These are phyloP conservation scores for Lepidium didymum DNA, from an alignment of 345 rosid genomes.

Conservation along the genomic window DNA sequence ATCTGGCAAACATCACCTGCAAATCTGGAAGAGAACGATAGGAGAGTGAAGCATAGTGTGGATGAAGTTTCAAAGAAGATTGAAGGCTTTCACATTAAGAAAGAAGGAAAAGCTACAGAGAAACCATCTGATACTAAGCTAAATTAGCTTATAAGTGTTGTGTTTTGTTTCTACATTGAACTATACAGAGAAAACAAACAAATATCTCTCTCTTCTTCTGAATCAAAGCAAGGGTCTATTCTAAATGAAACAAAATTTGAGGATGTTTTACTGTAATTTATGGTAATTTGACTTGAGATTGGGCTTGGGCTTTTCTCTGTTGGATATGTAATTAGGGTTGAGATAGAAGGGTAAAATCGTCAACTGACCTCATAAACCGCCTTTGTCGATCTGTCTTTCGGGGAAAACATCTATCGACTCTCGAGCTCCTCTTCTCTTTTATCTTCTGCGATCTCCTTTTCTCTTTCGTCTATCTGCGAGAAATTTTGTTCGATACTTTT, in stretches of 20 bases:
- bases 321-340: constrained; percentile 1
- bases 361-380: not conserved
- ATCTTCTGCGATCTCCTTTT: not conserved
- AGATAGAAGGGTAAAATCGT: constrained; percentile 12
- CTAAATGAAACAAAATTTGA: not conserved
- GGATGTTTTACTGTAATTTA: not conserved
- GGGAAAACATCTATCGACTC: constrained; percentile 11
- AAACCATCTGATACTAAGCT: constrained; percentile 22
- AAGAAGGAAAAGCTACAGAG: constrained; percentile 34
- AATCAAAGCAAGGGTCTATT: not conserved
- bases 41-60: constrained; percentile 34
- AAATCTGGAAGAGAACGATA: constrained; percentile 32
- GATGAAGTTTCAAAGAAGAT: constrained; percentile 42
- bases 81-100: constrained; percentile 40
- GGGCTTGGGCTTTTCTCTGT: constrained; percentile 20
- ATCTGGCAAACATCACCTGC: constrained; percentile 50
- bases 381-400: not conserved
- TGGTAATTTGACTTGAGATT: not conserved
- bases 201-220: not conserved
- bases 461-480: not conserved
- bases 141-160: not conserved
- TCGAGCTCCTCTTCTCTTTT: not conserved
- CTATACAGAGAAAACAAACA: not conserved
- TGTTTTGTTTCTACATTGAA: constrained; percentile 6
- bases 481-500: not conserved